Evolutionary conservation across 371 early-diverging fungal species (phyloP).

Genomic region (Mortierella sp.): DNA sequence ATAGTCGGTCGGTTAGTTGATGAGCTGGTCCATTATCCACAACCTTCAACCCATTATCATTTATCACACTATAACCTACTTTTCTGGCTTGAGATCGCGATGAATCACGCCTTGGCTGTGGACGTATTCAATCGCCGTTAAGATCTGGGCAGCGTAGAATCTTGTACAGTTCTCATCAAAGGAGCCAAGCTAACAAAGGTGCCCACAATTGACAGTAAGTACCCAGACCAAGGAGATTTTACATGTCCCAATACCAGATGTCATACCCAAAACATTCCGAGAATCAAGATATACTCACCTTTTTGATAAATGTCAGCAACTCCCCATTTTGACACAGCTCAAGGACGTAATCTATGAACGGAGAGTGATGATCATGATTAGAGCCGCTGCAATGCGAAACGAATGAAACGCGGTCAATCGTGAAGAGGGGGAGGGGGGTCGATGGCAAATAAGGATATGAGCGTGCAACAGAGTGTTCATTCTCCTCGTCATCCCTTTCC

Average conservation of each 20-base stretch:
- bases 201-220: too few species aligned
- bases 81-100: conserved; percentile 92
- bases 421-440: too few species aligned
- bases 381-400: too few species aligned
- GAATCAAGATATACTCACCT: conserved; percentile 53
- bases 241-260: too few species aligned
- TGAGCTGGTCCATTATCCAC: too few species aligned
- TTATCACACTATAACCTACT: conserved; percentile 56
- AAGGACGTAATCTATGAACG: conserved; percentile 79
- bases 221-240: too few species aligned
- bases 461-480: background rate
- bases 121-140: conserved; percentile 85
- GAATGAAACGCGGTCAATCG: too few species aligned
- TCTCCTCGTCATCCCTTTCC: conserved; percentile 1
- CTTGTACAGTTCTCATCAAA: conserved; percentile 74
- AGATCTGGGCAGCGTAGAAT: conserved; percentile 92
- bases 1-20: background rate
- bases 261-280: too few species aligned
- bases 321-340: conserved; percentile 94
- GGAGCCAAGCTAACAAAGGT: conserved; percentile 77
- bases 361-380: background rate
- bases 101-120: conserved; percentile 88
- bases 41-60: background rate
- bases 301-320: conserved; percentile 79
- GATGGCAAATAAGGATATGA: too few species aligned